Base-by-base conservation (phyloP, 2,329 filamentous ascomycete genomes). In the Graphium sp. region DNA sequence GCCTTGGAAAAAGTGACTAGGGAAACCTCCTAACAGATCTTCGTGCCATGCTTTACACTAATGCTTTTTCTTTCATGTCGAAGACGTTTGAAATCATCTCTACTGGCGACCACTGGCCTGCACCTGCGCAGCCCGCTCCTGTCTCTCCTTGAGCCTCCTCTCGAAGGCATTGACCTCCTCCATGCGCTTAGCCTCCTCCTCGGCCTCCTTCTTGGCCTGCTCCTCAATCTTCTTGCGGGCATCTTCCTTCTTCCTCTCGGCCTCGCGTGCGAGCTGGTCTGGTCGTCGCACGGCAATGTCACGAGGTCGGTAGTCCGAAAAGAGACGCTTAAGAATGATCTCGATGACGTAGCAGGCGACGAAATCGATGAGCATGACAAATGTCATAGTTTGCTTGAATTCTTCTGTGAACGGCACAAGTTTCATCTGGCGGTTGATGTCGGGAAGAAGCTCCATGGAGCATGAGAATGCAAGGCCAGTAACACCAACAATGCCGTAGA, bases 381-480 rank as follows among this genome's bases (percentile, higher is more conserved):
- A 52, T 0, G 83, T 91, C 59, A 98, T 74, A 29, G 77, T 87
- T 24, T 66, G 48, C 62, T 92, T 93, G 67, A 98, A 98, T 42
- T 92, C 82, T 3, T 63, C 64, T 18, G 62, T 77, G 53, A 98
- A 98, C 4, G 82, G 82, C 5, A 98, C 89, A 1, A 98, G 73
- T 46, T 79, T 83, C 57, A 98, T 76, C 52, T 82, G 76, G 53
- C 87, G 69, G 55, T 95, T 98, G 52, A 98, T 74, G 48, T 95
- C 89, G 3, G 89, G 89, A 27, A 95, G 65, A 43, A 98, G 83
- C 51, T 98, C 89, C 2, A 87, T 91, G 6, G 85, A 87, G 56
- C 87, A 94, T 26, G 78, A 76, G 53, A 98, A 95, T 5, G 89
- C 87, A 18, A 98, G 80, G 23, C 64, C 83, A 0, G 83, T 82